Evolutionary conservation across 495 filamentous ascomycete species (phyloP).

Genomic region (Neurospora sp.): DNA sequence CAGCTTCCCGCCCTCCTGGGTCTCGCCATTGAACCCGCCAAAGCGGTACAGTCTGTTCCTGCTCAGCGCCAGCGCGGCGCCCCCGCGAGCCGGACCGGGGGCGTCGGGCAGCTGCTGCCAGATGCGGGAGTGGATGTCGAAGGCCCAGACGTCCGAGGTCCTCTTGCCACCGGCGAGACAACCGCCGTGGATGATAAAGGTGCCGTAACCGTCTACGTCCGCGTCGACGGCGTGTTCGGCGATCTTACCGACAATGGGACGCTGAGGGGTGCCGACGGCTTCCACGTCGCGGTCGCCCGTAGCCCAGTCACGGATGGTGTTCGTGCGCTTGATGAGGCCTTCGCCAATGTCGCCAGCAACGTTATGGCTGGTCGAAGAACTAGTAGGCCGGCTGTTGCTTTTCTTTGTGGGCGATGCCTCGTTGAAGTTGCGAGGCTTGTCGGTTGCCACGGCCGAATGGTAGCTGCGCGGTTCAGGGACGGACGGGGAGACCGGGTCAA

Average conservation of each 20-base stretch:
- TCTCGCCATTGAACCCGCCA: slow-evolving; percentile 60
- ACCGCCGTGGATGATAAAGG: slow-evolving; percentile 63
- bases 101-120: slow-evolving; percentile 57
- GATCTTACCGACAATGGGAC: slow-evolving; percentile 35
- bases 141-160: slow-evolving; percentile 61
- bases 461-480: slow-evolving; percentile 32
- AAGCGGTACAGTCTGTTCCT: slow-evolving; percentile 55
- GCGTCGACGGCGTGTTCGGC: slow-evolving; percentile 35
- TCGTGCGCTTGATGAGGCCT: slow-evolving; percentile 9
- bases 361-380: neutral
- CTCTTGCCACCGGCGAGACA: slow-evolving; percentile 42
- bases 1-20: slow-evolving; percentile 53
- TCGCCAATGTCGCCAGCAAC: neutral
- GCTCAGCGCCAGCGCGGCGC: slow-evolving; percentile 49
- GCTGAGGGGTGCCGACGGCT: slow-evolving; percentile 34
- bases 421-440: slow-evolving; percentile 33
- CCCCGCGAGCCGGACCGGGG: slow-evolving; percentile 51
- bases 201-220: slow-evolving; percentile 41
- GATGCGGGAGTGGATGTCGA: slow-evolving; percentile 43
- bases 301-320: slow-evolving; percentile 33
- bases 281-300: slow-evolving; percentile 30
- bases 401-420: neutral
- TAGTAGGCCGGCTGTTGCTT: neutral
- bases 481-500: slow-evolving; percentile 33
- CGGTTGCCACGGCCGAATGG: slow-evolving; percentile 38